Evolutionary conservation across 495 filamentous ascomycete species (phyloP).

Genomic region (Aspergillus wentii): DNA sequence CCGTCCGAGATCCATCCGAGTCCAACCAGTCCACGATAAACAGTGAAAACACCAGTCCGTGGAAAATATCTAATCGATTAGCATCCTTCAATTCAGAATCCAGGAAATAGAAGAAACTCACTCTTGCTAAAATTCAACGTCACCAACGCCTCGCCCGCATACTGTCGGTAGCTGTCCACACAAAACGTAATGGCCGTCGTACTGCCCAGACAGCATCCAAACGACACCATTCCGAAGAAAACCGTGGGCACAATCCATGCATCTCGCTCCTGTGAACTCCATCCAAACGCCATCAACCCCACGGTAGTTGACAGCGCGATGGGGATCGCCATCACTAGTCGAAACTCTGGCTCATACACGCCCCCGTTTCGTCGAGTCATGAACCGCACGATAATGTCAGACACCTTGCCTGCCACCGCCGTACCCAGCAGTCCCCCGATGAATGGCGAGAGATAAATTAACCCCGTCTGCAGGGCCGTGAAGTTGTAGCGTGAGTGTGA

Average conservation of each 20-base stretch:
- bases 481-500: slow-evolving; percentile 66
- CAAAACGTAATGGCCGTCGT: slow-evolving; percentile 96
- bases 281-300: slow-evolving; percentile 91
- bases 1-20: slow-evolving; percentile 65
- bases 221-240: slow-evolving; percentile 90
- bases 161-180: slow-evolving; percentile 90
- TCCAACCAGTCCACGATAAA: slow-evolving; percentile 89
- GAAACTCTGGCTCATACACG: slow-evolving; percentile 93
- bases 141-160: slow-evolving; percentile 91
- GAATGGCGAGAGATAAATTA: slow-evolving; percentile 89
- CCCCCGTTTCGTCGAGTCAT: slow-evolving; percentile 86
- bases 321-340: slow-evolving; percentile 85
- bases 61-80: slow-evolving; percentile 61
- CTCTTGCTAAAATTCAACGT: slow-evolving; percentile 94
- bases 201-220: slow-evolving; percentile 85
- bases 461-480: slow-evolving; percentile 69
- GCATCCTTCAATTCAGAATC: slow-evolving; percentile 2
- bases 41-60: slow-evolving; percentile 83
- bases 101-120: slow-evolving; percentile 22
- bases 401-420: slow-evolving; percentile 83
- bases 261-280: slow-evolving; percentile 72
- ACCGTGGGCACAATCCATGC: slow-evolving; percentile 87
- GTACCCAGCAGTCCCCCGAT: slow-evolving; percentile 86
- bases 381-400: slow-evolving; percentile 72
- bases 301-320: slow-evolving; percentile 74